Evolutionary conservation across 2,329 filamentous ascomycete genomes (phyloP).

Genomic region (Fusarium clavum): DNA sequence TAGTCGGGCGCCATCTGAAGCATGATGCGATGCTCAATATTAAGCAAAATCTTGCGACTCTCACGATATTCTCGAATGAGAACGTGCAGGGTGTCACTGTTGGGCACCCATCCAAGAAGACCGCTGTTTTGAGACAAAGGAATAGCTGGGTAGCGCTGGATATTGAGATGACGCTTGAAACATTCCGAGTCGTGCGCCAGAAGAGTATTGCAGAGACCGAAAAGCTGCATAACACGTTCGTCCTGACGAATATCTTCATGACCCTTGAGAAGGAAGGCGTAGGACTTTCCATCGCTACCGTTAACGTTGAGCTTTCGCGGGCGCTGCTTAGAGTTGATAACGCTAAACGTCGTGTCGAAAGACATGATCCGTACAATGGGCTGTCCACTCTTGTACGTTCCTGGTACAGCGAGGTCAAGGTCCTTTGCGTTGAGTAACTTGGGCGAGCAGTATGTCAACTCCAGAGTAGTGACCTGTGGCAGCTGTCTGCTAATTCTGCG

Average conservation of each 20-base stretch:
- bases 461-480: constrained; percentile 90
- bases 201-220: constrained; percentile 96
- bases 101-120: constrained; percentile 94
- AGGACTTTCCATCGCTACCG: constrained; percentile 88
- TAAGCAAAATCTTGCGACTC: constrained; percentile 95
- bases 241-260: constrained; percentile 99
- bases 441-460: constrained; percentile 96
- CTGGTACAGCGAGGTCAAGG: constrained; percentile 93
- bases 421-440: constrained; percentile 87
- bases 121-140: constrained; percentile 96
- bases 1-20: constrained; percentile 99
- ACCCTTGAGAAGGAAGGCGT: constrained; percentile 95
- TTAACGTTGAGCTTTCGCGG: constrained; percentile 88
- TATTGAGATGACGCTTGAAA: constrained; percentile 96
- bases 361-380: constrained; percentile 86
- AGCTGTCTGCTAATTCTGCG: constrained; percentile 93
- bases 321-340: constrained; percentile 97
- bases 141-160: constrained; percentile 96
- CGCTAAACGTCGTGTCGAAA: constrained; percentile 89
- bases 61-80: constrained; percentile 98
- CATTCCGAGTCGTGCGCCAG: constrained; percentile 94
- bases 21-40: constrained; percentile 99
- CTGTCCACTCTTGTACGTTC: constrained; percentile 84
- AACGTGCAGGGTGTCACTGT: constrained; percentile 96
- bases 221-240: constrained; percentile 99